Evolutionary conservation across 257 asterid genomes (phyloP).

Genomic region (Solanum pinnatisectum): DNA sequence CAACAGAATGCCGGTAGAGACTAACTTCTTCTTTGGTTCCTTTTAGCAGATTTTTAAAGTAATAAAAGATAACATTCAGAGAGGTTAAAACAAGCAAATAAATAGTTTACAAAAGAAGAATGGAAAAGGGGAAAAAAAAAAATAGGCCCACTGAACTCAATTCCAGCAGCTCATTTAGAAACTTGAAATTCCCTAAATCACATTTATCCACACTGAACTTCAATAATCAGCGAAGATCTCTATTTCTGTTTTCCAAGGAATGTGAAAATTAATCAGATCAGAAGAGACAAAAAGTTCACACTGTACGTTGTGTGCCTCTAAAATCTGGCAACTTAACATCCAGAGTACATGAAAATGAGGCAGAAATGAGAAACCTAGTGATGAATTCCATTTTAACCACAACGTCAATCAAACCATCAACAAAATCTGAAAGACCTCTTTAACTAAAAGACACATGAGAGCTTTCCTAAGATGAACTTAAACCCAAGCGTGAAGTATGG

Average conservation of each 20-base stretch:
- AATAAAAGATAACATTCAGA: not conserved
- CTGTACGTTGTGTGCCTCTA: not conserved
- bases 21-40: not conserved
- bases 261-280: not conserved
- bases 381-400: not conserved
- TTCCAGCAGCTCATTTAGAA: not conserved
- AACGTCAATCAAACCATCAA: not conserved
- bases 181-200: not conserved
- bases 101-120: not conserved
- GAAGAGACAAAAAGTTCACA: not conserved
- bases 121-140: not conserved
- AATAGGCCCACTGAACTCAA: not conserved
- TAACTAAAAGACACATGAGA: not conserved
- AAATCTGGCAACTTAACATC: not conserved
- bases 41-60: not conserved
- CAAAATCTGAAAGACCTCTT: not conserved
- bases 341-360: not conserved
- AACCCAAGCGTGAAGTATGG: not conserved
- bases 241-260: not conserved
- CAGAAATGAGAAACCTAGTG: not conserved
- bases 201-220: not conserved
- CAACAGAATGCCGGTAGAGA: not conserved
- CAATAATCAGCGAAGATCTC: not conserved
- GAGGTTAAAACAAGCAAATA: not conserved
- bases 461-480: not conserved